Evolutionary conservation across 257 asterid genomes (phyloP).

Genomic region (Parsonsia alboflavescens): DNA sequence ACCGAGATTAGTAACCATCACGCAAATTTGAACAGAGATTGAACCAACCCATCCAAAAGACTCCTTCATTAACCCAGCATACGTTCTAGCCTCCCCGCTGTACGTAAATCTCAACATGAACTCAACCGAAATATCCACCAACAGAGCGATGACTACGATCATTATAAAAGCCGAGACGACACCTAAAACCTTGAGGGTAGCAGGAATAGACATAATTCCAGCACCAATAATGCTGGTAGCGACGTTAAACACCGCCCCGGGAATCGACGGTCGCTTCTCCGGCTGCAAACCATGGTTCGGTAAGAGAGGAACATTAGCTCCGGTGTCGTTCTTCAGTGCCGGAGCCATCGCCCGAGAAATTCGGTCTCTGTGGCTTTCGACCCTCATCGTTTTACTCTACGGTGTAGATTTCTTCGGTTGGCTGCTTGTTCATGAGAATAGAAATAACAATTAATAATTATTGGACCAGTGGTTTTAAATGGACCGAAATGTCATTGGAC

Average conservation of each 20-base stretch:
- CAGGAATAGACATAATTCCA: slow-evolving; percentile 96
- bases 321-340: slow-evolving; percentile 31
- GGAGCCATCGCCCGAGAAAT: slow-evolving; percentile 48
- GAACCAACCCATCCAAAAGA: slow-evolving; percentile 73
- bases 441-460: not conserved
- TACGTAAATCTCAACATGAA: slow-evolving; percentile 79
- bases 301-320: slow-evolving; percentile 56
- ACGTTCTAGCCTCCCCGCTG: slow-evolving; percentile 70
- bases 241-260: slow-evolving; percentile 85
- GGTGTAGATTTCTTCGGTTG: not conserved
- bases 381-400: not conserved
- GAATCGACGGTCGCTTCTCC: slow-evolving; percentile 32
- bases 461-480: not conserved
- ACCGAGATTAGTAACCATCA: slow-evolving; percentile 79
- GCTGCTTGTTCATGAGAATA: not conserved
- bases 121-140: slow-evolving; percentile 82
- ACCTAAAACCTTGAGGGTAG: slow-evolving; percentile 83
- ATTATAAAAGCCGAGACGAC: slow-evolving; percentile 64
- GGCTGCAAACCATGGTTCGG: slow-evolving; percentile 19
- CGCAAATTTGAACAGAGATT: slow-evolving; percentile 64
- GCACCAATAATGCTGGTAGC: slow-evolving; percentile 93
- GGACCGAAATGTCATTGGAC: not conserved
- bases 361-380: not conserved
- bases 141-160: slow-evolving; percentile 48
- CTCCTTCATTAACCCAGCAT: slow-evolving; percentile 86